Evolutionary conservation across 345 rosid genomes (phyloP).

Genomic region (sweet orange (Citrus sinensis)): DNA sequence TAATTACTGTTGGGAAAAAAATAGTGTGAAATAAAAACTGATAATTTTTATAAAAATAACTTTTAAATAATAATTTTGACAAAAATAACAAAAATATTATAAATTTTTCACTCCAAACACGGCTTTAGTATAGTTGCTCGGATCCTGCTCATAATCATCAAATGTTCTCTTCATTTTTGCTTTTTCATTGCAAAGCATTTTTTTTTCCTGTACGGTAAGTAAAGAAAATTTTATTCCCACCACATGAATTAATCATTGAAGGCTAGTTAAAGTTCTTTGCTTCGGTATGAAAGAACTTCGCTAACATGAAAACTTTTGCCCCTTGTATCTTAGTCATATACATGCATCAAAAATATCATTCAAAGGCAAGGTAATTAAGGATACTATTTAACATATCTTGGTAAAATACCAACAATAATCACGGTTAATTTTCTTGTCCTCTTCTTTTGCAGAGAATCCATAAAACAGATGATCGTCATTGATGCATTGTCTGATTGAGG

Average conservation of each 20-base stretch:
- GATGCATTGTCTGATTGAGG: neutral
- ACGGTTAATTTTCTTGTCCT: no score
- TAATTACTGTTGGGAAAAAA: fast-evolving
- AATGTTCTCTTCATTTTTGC: neutral
- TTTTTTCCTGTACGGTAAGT: neutral
- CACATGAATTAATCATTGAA: neutral
- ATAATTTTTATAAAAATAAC: no score
- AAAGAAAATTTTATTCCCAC: neutral
- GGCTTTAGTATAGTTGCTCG: neutral
- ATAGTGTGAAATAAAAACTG: no score
- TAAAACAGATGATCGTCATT: neutral
- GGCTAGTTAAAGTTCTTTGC: neutral
- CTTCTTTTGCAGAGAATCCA: no score
- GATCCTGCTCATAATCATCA: neutral
- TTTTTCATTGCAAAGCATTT: neutral
- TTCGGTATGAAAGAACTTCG: neutral
- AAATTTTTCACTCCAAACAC: no score
- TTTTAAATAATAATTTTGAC: no score
- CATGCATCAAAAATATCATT: no score
- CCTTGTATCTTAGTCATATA: no score
- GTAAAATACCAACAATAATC: no score
- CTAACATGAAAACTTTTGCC: neutral
- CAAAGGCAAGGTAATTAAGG: no score
- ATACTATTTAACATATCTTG: no score
- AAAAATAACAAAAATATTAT: no score